Conservation (phyloP, 148 eudicot species). For the Vaccinium darrowii region DNA sequence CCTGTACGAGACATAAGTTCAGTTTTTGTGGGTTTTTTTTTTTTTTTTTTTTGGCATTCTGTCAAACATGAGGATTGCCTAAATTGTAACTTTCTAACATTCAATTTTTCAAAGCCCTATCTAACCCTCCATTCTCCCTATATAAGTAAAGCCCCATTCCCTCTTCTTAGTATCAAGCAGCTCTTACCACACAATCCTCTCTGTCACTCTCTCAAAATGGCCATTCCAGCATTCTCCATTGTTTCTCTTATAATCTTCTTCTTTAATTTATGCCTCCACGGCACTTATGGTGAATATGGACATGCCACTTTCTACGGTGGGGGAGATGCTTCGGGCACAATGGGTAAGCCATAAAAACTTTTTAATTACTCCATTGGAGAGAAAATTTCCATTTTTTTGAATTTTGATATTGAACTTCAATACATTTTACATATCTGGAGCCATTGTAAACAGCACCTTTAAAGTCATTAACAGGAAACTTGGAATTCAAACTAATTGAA, state of each 20-base stretch:
- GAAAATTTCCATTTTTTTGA: background rate
- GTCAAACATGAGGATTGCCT: background rate
- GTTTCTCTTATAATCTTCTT: slow-evolving; percentile 25
- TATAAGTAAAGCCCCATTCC: slow-evolving; percentile 24
- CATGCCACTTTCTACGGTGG: slow-evolving; percentile 98
- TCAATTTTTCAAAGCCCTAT: background rate
- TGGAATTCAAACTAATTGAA: background rate
- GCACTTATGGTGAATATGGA: slow-evolving; percentile 32
- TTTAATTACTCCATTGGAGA: background rate
- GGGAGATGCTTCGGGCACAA: slow-evolving; percentile 89
- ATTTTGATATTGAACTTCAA: background rate
- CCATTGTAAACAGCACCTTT: background rate
- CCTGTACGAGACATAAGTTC: background rate
- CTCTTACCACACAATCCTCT: background rate
- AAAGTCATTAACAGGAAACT: background rate
- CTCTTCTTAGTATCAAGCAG: background rate
- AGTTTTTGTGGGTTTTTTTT: background rate
- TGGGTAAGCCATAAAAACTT: slow-evolving; percentile 50
- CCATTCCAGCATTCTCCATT: slow-evolving; percentile 24
- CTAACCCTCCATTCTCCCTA: slow-evolving; percentile 15
- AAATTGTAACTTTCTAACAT: slow-evolving; percentile 22
- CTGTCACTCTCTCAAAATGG: slow-evolving; percentile 28
- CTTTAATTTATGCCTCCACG: slow-evolving; percentile 31
- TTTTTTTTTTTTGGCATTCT: background rate
- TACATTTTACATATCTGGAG: too few relatives aligned